Evolutionary conservation across 495 filamentous ascomycete species (phyloP), one percentile per base, ranked within the genome.

Genomic region (Delitschia confertaspora): DNA sequence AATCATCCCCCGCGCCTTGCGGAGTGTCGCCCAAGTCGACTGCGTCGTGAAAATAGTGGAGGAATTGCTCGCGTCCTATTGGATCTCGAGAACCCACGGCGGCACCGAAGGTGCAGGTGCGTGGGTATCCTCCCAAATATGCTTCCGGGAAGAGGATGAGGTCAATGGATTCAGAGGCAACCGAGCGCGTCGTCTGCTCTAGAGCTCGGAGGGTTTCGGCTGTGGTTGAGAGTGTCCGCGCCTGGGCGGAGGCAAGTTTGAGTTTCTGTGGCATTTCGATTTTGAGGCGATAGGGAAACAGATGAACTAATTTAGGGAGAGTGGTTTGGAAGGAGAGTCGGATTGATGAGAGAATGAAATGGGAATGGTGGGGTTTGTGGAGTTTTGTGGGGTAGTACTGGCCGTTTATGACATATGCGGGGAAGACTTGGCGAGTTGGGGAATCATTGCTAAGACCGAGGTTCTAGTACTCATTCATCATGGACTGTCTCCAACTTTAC

Each of bases 121-220:
- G 80, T 10, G 89, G 89, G 56, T 96, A 96, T 6, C 89, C 89
- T 14, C 89, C 89, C 0, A 96, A 71, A 60, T 85, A 95, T 19
- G 89, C 89, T 67, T 96, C 89, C 0, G 89, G 89, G 53, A 95
- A 91, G 30, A 95, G 76, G 13, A 96, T 65, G 37, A 96, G 71
- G 56, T 89, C 73, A 19, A 83, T 72, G 21, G 73, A 70, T n/a
- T 65, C 57, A 1, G 42, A 39, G 0, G 71, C 66, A 3, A 82
- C 82, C 2, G 51, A 43, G 1, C 44, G 45, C 20, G 79, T 74
- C 14, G 79, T 75, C 8, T 57, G 45, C 33, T 73, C 65, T 13
- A 95, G 75, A 8, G 78, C 72, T 6, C 58, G 36, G 35, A 95
- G 76, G 2, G 88, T 94, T 22, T 71, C 67, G 6, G 68, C 17